Conservation (phyloP, 441 rosid genomes). For the Populus hybrid region DNA sequence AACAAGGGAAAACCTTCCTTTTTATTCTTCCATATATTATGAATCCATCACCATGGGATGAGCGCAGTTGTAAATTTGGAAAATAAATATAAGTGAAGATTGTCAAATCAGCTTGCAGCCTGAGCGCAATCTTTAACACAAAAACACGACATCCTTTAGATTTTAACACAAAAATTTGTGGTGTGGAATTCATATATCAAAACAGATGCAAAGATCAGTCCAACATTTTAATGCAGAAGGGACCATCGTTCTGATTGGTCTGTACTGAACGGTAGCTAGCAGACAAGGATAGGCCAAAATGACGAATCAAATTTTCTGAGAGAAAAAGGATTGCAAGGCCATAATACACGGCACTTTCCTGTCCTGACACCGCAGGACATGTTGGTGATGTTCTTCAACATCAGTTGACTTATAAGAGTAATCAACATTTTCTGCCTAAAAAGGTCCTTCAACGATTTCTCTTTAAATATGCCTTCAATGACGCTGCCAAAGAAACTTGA, state of each 20-base stretch:
- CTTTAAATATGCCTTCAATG: background rate
- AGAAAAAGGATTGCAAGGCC: background rate
- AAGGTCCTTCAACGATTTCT: background rate
- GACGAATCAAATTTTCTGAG: background rate
- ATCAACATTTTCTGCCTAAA: constrained; percentile 2
- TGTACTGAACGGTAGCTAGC: constrained; percentile 9
- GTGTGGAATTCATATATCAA: too few species aligned
- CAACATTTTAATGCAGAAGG: constrained; percentile 6
- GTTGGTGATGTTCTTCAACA: constrained; percentile 7
- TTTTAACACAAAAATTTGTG: too few species aligned
- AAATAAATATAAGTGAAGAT: background rate
- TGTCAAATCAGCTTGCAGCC: too few species aligned
- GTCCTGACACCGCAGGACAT: too few species aligned
- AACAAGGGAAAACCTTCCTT: background rate
- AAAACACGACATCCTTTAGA: too few species aligned
- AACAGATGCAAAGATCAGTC: background rate
- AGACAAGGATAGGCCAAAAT: background rate
- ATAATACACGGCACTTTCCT: background rate
- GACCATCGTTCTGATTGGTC: background rate
- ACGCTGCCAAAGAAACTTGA: constrained; percentile 6
- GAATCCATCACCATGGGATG: too few species aligned
- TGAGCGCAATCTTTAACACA: too few species aligned
- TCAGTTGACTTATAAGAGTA: constrained; percentile 6
- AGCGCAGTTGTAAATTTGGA: background rate
- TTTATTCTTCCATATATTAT: background rate